Evolutionary conservation across 1,139 yeast species (phyloP).

Genomic region (Blastobotrys proliferans): DNA sequence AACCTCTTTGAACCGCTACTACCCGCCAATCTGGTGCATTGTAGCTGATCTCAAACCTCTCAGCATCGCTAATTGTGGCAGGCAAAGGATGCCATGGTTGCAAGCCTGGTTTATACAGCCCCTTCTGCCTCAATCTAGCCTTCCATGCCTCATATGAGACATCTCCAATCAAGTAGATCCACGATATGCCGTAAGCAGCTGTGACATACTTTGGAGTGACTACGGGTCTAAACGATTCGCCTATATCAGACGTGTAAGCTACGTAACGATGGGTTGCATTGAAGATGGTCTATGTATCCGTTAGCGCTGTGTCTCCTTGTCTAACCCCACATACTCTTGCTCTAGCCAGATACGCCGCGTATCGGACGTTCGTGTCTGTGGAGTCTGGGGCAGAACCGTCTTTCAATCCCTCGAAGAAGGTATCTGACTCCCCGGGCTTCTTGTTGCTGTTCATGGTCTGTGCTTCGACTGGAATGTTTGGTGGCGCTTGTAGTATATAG

Average conservation of each 20-base stretch:
- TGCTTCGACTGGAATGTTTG: too few species aligned
- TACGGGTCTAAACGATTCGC: conserved; percentile 85
- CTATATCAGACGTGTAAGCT: conserved; percentile 84
- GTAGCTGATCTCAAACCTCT: conserved; percentile 38
- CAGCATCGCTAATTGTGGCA: conserved; percentile 27
- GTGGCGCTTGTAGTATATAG: too few species aligned
- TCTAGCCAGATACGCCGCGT: conserved; percentile 79
- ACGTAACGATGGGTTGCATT: conserved; percentile 78
- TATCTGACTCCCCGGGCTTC: too few species aligned
- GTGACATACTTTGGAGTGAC: conserved; percentile 66
- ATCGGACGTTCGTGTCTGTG: conserved; percentile 58
- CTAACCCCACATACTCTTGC: conserved; percentile 40
- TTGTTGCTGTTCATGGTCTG: too few species aligned
- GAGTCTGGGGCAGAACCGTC: conserved; percentile 31
- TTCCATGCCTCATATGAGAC: conserved; percentile 75
- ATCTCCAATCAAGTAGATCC: conserved; percentile 78
- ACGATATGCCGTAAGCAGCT: conserved; percentile 68
- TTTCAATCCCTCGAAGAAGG: conserved; percentile 4
- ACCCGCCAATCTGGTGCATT: conserved; percentile 58
- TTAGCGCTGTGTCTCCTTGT: neutral
- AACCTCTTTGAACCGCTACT: conserved; percentile 62
- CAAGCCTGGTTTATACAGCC: conserved; percentile 57
- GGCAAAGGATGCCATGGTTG: conserved; percentile 64
- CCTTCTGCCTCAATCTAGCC: conserved; percentile 63
- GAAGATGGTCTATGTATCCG: conserved; percentile 38